Percentiles rank a stretch among this genome's conserved stretches.
Evolutionary conservation across 78 protist species (phyloP).

Genomic region (Salpingoeca rosetta): DNA sequence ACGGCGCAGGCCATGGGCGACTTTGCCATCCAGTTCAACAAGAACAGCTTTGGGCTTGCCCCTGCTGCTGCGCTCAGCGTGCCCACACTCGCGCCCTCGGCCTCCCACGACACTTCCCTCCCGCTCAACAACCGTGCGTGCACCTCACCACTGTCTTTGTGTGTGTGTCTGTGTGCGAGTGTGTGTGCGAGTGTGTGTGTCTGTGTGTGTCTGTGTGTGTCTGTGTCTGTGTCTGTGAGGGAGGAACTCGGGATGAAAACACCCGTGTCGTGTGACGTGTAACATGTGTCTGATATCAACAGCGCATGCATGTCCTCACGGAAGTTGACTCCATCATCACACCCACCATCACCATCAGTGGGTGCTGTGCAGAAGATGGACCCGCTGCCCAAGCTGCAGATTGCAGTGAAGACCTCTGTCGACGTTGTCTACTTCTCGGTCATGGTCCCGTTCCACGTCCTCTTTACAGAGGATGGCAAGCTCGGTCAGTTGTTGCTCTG

Average conservation of each 20-base stretch:
- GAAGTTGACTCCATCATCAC: neutral
- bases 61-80: neutral
- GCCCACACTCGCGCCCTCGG: slow-evolving; percentile 1
- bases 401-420: slow-evolving; percentile 54
- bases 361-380: slow-evolving; percentile 11
- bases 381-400: slow-evolving; percentile 25
- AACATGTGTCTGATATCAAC: slow-evolving; percentile 19
- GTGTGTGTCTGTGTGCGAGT: no score
- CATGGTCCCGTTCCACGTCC: neutral
- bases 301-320: neutral
- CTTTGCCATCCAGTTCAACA: slow-evolving; percentile 47
- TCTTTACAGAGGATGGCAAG: slow-evolving; percentile 24
- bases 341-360: neutral
- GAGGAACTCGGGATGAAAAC: slow-evolving; percentile 9
- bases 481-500: neutral
- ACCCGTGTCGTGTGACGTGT: slow-evolving; percentile 35
- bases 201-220: slow-evolving; percentile 30
- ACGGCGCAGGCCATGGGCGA: slow-evolving; percentile 19
- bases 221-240: no score
- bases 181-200: no score
- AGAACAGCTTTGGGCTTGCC: slow-evolving; percentile 23
- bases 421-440: slow-evolving; percentile 38
- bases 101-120: neutral
- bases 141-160: no score
- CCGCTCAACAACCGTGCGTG: slow-evolving; percentile 32